A percentile compares a stretch with the other conserved stretches of the same genome.
Conservation (phyloP, 139 green algal species). For the Micromonas pusilla region DNA sequence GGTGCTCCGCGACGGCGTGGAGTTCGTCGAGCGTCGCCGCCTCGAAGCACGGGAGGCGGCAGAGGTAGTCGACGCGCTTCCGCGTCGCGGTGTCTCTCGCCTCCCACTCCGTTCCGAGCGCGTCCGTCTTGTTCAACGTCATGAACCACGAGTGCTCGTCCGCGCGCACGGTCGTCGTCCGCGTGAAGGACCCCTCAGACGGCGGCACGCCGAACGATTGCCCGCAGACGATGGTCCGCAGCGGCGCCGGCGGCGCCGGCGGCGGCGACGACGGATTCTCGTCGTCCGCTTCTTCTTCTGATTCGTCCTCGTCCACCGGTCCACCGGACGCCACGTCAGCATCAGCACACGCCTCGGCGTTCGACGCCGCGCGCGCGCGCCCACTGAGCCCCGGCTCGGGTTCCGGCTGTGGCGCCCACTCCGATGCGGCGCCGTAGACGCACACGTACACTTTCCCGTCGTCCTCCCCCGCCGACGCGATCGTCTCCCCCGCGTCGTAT, state of each 20-base stretch:
- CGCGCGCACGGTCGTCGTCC: not conserved
- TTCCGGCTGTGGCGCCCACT: too few relatives aligned
- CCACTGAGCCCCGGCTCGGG: too few relatives aligned
- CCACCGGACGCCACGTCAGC: not conserved
- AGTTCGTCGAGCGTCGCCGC: not conserved
- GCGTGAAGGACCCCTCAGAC: too few relatives aligned
- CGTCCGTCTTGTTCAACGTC: not conserved
- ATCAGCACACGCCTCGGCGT: not conserved
- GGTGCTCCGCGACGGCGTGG: not conserved
- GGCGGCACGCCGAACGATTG: not conserved
- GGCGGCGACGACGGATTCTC: not conserved
- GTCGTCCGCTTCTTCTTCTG: not conserved
- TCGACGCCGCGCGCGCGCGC: too few relatives aligned
- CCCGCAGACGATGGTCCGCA: not conserved
- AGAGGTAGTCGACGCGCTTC: not conserved
- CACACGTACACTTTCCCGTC: not conserved
- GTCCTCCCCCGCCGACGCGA: not conserved
- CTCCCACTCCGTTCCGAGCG: not conserved
- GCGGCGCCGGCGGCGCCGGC: too few relatives aligned
- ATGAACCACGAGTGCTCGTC: not conserved
- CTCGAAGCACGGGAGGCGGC: not conserved
- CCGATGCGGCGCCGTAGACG: not conserved
- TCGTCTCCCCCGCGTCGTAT: not conserved
- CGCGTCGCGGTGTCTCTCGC: not conserved
- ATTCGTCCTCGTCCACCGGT: not conserved